phyloP scores from a whole-genome alignment of 768 basidiomycete genomes.

The Daedalea quercina region DNA sequence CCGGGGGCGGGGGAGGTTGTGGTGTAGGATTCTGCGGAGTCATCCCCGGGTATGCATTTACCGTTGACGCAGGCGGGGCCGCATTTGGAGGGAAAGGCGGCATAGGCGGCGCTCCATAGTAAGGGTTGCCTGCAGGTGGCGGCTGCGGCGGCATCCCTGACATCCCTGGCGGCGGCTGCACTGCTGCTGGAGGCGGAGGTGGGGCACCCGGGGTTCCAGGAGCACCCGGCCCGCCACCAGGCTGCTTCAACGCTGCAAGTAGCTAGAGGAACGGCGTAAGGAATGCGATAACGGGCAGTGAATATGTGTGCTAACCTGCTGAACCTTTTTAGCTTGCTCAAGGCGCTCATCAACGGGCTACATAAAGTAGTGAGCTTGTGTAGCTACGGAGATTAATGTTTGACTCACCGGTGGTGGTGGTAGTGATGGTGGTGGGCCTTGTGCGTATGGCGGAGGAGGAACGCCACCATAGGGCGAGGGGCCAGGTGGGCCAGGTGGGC shows the following conservation, averaged over 20 bases:
- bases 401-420: constrained; percentile 27
- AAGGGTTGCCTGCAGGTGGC: constrained; percentile 10
- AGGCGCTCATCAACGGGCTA: constrained; percentile 69
- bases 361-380: constrained; percentile 1
- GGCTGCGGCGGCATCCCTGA: constrained; percentile 13
- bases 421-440: constrained; percentile 26
- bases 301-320: constrained; percentile 48
- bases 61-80: constrained; percentile 22
- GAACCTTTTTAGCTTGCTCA: constrained; percentile 83
- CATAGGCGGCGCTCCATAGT: constrained; percentile 11
- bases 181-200: constrained; percentile 18
- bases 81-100: constrained; percentile 16
- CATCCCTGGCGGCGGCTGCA: constrained; percentile 17
- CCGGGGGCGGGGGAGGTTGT: constrained; percentile 28
- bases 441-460: constrained; percentile 19
- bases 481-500: constrained; percentile 6
- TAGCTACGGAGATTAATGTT: background rate
- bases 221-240: constrained; percentile 31
- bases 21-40: constrained; percentile 18
- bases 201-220: constrained; percentile 30
- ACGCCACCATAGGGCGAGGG: constrained; percentile 33
- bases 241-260: constrained; percentile 75
- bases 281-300: background rate
- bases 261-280: constrained; percentile 30
- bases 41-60: constrained; percentile 25